Conservation (phyloP, 108 stramenopile species). For the Pinguiococcus pyrenoidosus region DNA sequence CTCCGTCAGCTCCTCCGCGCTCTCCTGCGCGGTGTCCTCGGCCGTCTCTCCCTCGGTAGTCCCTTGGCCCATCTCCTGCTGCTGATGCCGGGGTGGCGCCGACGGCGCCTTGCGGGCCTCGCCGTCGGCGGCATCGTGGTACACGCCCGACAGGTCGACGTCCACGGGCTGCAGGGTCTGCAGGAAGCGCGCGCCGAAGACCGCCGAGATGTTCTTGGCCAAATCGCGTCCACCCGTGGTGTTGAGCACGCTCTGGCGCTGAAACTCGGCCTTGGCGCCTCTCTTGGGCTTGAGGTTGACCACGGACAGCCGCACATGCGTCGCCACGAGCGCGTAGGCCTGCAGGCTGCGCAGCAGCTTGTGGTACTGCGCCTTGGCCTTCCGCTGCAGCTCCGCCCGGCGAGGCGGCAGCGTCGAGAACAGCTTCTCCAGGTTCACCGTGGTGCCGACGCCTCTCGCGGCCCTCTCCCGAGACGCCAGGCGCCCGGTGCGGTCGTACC, state of each 20-base stretch:
- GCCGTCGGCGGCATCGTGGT: neutral
- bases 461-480: constrained; percentile 5
- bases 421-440: constrained; percentile 31
- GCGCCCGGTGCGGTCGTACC: constrained; percentile 27
- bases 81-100: too few relatives aligned
- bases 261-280: constrained; percentile 12
- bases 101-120: too few relatives aligned
- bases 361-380: constrained; percentile 34
- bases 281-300: constrained; percentile 15
- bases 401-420: constrained; percentile 43
- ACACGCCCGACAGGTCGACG: constrained; percentile 4
- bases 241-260: constrained; percentile 6
- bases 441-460: constrained; percentile 31
- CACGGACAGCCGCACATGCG: constrained; percentile 25
- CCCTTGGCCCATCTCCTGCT: neutral
- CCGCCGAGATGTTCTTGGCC: constrained; percentile 25
- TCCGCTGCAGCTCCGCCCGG: constrained; percentile 32
- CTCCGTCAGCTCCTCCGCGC: neutral
- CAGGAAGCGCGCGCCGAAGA: constrained; percentile 32
- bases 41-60: neutral
- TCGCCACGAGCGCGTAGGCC: constrained; percentile 36
- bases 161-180: constrained; percentile 8
- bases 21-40: neutral
- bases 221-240: constrained; percentile 9
- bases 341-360: constrained; percentile 26